Base-by-base conservation (phyloP, 495 filamentous ascomycete species). In the Platismatia glauca region DNA sequence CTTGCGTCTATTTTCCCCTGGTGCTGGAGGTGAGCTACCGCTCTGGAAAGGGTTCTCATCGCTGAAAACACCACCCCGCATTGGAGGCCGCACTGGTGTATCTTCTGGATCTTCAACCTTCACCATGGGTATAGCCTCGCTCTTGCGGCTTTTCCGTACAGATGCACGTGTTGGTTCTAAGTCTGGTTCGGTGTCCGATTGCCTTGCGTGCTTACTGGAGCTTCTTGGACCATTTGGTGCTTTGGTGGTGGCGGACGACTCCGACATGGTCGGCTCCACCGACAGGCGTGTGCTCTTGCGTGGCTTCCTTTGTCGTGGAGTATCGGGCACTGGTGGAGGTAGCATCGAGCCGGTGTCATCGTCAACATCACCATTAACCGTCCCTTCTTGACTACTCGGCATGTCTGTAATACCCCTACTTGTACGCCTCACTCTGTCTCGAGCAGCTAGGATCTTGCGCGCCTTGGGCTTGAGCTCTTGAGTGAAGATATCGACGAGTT, bases 21-120 rank as follows among this genome's bases (percentile, higher is more conserved):
- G 73, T n/a, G 70, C 66, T 35, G 74, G 73, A 2, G 84, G 82
- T 9, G 85, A 83, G 64, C 82, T 83, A 18, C 90, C 91, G 69
- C 89, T 94, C 71, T 98, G 94, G 68, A 98, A 98, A 1, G 94
- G 93, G 69, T 98, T 98, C 55, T 97, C 91, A 68, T 82, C 78
- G 38, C 86, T 87, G 74, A 97, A 96, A 63, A 88, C 81, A 68
- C 79, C 83, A 27, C 81, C 80, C 39, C 74, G 76, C 63, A 68
- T 29, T 57, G 48, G 37, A 52, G 70, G 16, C 75, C 72, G 27
- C 62, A 70, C 18, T 70, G 66, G 61, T 78, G 70, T 37, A 65
- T 70, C 71, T 75, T 81, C 68, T 12, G 66, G 58, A 29, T 71
- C 66, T 50, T 75, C 68, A n/a, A 60, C 50, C 53, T 75, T 73